These are phyloP conservation scores for Gnomoniopsis sp. DNA, from an alignment of 2,329 filamentous ascomycete genomes.

Conservation along the genomic window DNA sequence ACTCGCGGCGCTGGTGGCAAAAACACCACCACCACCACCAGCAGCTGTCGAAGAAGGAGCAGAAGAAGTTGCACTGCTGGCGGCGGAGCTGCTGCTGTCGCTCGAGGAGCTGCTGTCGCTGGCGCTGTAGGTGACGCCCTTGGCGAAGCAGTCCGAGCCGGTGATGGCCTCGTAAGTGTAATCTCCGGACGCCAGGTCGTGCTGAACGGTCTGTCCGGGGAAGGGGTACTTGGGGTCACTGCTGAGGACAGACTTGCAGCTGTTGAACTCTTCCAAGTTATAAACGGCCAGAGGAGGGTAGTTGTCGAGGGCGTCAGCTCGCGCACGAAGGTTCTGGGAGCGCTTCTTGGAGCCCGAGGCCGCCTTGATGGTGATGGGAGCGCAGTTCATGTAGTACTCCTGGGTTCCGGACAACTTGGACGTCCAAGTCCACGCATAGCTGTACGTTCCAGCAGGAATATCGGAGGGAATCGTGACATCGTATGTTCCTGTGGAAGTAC, in stretches of 20 bases:
- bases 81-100: conserved; percentile 28
- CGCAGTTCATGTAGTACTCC: conserved; percentile 98
- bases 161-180: conserved; percentile 6
- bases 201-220: conserved; percentile 53
- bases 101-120: conserved; percentile 33
- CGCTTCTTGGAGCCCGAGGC: conserved; percentile 19
- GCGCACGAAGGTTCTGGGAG: conserved; percentile 14
- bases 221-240: conserved; percentile 62
- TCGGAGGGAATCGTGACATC: conserved; percentile 68
- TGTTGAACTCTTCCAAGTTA: conserved; percentile 63
- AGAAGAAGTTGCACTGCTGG: not conserved
- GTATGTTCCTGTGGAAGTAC: conserved; percentile 56
- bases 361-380: conserved; percentile 61
- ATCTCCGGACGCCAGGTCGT: conserved; percentile 7
- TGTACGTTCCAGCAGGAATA: conserved; percentile 72
- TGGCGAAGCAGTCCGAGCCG: conserved; percentile 15
- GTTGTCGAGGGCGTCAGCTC: conserved; percentile 31
- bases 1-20: conserved; percentile 33
- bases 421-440: conserved; percentile 83
- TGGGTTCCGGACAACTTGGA: conserved; percentile 82
- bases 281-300: conserved; percentile 63
- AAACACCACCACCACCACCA: not conserved
- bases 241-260: conserved; percentile 56
- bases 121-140: conserved; percentile 14
- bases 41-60: not conserved